These are phyloP conservation scores for Wickerhamomyces chambardii DNA, from an alignment of 805 yeast species.

Conservation along the genomic window DNA sequence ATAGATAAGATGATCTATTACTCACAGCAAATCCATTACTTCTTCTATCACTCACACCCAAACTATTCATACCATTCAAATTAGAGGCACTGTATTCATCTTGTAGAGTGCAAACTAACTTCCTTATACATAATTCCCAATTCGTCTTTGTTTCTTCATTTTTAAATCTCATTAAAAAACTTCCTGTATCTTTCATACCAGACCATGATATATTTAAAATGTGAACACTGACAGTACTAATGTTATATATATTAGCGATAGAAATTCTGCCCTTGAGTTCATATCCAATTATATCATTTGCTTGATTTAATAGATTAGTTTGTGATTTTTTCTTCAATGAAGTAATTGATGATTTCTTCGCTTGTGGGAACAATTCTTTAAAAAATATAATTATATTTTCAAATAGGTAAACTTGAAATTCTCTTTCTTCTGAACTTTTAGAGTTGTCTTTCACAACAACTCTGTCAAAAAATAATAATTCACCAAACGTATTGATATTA, in stretches of 20 bases:
- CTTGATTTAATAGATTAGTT: conserved; percentile 8
- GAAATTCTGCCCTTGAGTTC: conserved; percentile 80
- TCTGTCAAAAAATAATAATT: conserved; percentile 63
- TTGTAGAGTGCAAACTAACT: conserved; percentile 25
- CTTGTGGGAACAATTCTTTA: conserved; percentile 39
- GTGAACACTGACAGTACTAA: conserved; percentile 38
- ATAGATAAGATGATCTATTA: conserved; percentile 16
- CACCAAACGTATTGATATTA: conserved; percentile 73
- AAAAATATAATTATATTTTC: conserved; percentile 62
- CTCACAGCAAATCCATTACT: conserved; percentile 17
- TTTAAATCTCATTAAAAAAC: conserved; percentile 72
- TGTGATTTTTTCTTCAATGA: conserved; percentile 32
- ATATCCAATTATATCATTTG: conserved; percentile 25
- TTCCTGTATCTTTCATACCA: conserved; percentile 82
- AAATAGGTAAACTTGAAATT: conserved; percentile 83
- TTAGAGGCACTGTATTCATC: conserved; percentile 12
- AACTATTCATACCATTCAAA: conserved; percentile 6
- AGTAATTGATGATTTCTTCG: conserved; percentile 36
- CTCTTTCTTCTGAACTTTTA: conserved; percentile 57
- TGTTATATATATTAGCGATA: conserved; percentile 52
- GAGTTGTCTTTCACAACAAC: conserved; percentile 57
- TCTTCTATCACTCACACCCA: conserved; percentile 14
- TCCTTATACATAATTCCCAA: conserved; percentile 68
- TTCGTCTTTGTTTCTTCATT: conserved; percentile 77
- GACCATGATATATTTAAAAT: conserved; percentile 67